Evolutionary conservation across 164 flowering plant genomes (phyloP), one percentile per base, ranked within the genome.

Genomic region (Cinnamomum micranthum): DNA sequence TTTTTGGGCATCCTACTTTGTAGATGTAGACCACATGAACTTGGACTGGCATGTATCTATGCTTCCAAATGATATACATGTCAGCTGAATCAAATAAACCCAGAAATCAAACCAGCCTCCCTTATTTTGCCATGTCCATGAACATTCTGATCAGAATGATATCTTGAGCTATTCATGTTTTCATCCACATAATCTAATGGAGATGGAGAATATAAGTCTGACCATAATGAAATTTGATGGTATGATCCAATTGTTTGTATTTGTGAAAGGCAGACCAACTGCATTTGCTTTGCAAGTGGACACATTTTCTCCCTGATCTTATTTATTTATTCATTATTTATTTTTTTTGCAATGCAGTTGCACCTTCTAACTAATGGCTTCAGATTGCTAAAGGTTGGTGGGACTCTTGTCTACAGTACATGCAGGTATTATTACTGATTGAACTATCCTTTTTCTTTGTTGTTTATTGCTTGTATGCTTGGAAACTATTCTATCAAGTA

Each of bases 381-480:
- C 78, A 85, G 89, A 79, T 79, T 95, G 81, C 88, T 93, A 6
- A 95, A 84, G 87, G 85, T 79, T 78, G 96, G 97, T 12, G 99
- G 99, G 3, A 77, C 78, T 14, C 95, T 95, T 76, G 88, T 95
- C 52, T 95, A 95, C 82, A 93, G 99, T 88, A 95, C 99, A 70
- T 93, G 98, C 96, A 93, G 99, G 99, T 92, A 66, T 50, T 14
- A 47, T 13, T n/a, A n/a, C 58, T 71, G 23, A 22, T 19, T 27
- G n/a, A 50, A 3, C 58, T 33, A 2, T 52, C 41, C 11, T 41
- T 41, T 47, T 20, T 58, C 27, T 64, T 9, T 35, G 50, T 17
- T 17, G 47, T 20, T 74, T 15, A 9, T 63, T 41, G 63, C 71
- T 73, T 22, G 60, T 68, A 51, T 7, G 0, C 60, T 55, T 55